Evolutionary conservation across 1,284 basidiomycete species (phyloP), one percentile per base, ranked within the genome.

Genomic region (Termitomyces sp.): DNA sequence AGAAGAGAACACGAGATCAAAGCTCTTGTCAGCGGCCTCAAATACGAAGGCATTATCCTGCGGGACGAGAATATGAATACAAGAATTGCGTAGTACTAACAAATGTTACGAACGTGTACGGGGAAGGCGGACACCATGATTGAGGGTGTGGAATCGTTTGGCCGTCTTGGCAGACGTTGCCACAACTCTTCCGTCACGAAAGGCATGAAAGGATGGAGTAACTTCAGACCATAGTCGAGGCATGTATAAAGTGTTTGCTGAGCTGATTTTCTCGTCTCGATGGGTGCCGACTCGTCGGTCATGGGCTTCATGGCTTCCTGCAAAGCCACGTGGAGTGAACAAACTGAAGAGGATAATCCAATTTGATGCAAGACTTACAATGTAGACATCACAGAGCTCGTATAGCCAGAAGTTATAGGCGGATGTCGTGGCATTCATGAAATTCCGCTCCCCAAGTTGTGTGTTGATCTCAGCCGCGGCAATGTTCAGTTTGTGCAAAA

Each of bases 131-230:
- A 79, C 30, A 98, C 71, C 87, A 96, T 95, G 71, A 99, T 94
- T 0, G 92, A 93, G 19, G 86, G 83, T 8, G 88, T 90, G 8
- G 79, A 66, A 69, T 98, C 94, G 50, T 86, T 86, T 0, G 88
- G 84, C 54, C 95, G 78, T 12, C 94, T 79, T 0, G 95, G 94
- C 9, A 99, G 77, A 42, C 95, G 85, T 70, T 99, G 97, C 97
- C 97, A 99, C 17, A 99, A 76, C 71, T 99, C 97, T 73, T 99
- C 97, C 1, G 96, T 98, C 42, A 99, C 94, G 70, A 90, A 99
- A 1, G 97, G 97, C 97, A 99, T 99, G 77, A 98, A 96, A 1
- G 97, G 96, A 71, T 99, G 97, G 12, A 99, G 78, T 8, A 99
- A 78, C 47, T 88, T 84, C 50, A 99, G 77, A 10, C 96, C 97